Base-by-base conservation (phyloP, 768 basidiomycete genomes). In the Mycena metata region DNA sequence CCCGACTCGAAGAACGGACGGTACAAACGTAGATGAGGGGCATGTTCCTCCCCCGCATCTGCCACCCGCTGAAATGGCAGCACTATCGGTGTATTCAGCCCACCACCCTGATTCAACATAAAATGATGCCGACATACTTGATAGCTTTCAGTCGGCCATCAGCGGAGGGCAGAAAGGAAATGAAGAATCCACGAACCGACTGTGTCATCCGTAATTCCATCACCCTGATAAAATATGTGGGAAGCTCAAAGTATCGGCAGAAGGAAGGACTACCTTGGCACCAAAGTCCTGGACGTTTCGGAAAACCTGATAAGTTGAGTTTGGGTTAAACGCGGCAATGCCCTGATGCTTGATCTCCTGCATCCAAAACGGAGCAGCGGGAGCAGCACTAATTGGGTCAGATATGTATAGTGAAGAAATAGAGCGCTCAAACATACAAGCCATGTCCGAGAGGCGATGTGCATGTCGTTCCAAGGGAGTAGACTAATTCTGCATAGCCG, bases 271-370 rank as follows among this genome's bases (percentile, higher is more conserved):
- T 52, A 68, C 84, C 66, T 77, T 78, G 17, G 83, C 84, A 6
- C 83, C 83, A 67, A 83, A 86, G 58, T 84, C 81, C 81, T 90
- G 91, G 56, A 94, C 93, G 75, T 93, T 94, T 50, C 93, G 86
- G 79, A 91, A 93, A 17, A 93, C 91, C 52, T 88, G 79, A 76
- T 94, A 94, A 15, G 66, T 35, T 10, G 87, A 83, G 75, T 86
- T 80, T 10, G 89, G 74, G 74, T 92, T 91, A 79, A 88, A 91
- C 5, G 92, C 86, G 6, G 93, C 82, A 24, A 81, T 88, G 41
- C 91, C 92, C 76, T 90, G 92, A 71, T 93, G 93, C 56, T 84
- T 88, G 74, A 94, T 92, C 59, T 69, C 86, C 76, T 93, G 79
- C 76, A 92, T 75, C 92, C 92, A 94, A 75, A 86, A 94, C 30